Evolutionary conservation across 352 stramenopile genomes (phyloP).

Genomic region (Pythium volutum): DNA sequence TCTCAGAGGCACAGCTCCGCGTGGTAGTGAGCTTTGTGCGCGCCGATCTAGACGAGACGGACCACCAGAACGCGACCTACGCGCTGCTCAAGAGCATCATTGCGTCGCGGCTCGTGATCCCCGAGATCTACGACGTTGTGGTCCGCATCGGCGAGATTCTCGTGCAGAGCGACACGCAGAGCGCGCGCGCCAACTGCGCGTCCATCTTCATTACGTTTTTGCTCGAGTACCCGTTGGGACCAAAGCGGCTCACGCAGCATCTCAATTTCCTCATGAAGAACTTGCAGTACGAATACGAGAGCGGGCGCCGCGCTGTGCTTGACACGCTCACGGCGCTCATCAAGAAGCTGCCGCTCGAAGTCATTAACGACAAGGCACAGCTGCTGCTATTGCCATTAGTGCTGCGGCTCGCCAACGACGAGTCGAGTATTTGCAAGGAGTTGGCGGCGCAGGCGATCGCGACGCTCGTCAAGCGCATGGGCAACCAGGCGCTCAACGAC

Average conservation of each 20-base stretch:
- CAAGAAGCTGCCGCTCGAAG: conserved; percentile 88
- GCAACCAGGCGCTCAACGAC: conserved; percentile 88
- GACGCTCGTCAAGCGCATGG: conserved; percentile 85
- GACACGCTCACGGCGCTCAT: conserved; percentile 87
- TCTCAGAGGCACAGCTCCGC: conserved; percentile 70
- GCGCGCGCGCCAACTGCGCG: conserved; percentile 77
- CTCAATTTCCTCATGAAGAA: conserved; percentile 95
- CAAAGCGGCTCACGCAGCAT: conserved; percentile 92
- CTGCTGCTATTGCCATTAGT: conserved; percentile 96
- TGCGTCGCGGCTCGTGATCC: conserved; percentile 87
- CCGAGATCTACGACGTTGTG: conserved; percentile 97
- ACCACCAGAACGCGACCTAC: conserved; percentile 95
- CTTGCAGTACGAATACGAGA: conserved; percentile 94
- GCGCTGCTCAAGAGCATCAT: conserved; percentile 91
- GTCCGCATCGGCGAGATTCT: conserved; percentile 92
- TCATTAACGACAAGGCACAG: conserved; percentile 91
- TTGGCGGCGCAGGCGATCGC: conserved; percentile 78
- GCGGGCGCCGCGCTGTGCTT: conserved; percentile 90
- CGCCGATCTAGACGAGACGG: conserved; percentile 89
- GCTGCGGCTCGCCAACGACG: conserved; percentile 95
- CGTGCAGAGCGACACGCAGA: conserved; percentile 90
- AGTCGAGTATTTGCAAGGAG: conserved; percentile 86
- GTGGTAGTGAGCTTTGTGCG: conserved; percentile 92
- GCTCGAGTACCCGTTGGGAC: conserved; percentile 94
- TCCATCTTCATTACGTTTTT: conserved; percentile 90